Percentiles rank a stretch among this genome's conserved stretches.
phyloP scores from a whole-genome alignment of 139 green algal genomes.

The Dunaliella primolecta region DNA sequence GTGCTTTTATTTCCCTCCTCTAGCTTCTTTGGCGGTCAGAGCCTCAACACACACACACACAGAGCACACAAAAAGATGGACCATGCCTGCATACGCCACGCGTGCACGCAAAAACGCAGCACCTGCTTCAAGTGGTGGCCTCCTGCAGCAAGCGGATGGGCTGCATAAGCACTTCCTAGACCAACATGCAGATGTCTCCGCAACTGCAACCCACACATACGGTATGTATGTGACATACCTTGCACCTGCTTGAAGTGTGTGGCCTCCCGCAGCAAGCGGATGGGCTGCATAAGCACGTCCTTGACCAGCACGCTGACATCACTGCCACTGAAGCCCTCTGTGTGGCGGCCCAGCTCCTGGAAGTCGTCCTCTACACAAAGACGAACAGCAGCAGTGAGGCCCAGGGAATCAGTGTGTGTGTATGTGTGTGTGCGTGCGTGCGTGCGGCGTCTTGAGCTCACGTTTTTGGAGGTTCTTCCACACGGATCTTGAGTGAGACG shows the following conservation, averaged over 20 bases:
- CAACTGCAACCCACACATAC: slow-evolving; percentile 93
- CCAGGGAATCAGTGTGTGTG: no score
- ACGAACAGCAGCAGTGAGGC: neutral
- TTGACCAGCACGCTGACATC: slow-evolving; percentile 85
- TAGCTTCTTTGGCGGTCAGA: no score
- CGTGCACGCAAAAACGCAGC: no score
- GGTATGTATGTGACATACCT: no score
- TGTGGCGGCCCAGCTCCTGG: slow-evolving; percentile 70
- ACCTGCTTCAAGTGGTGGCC: slow-evolving; percentile 89
- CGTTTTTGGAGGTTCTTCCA: no score
- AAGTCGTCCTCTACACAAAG: slow-evolving; percentile 61
- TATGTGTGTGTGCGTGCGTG: no score
- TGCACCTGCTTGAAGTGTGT: slow-evolving; percentile 85
- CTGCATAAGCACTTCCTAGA: slow-evolving; percentile 98
- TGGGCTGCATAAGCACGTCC: slow-evolving; percentile 98
- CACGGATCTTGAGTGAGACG: no score
- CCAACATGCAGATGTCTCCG: slow-evolving; percentile 72
- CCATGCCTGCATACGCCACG: no score
- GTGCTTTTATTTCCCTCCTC: no score
- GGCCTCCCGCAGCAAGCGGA: slow-evolving; percentile 85
- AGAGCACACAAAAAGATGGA: no score
- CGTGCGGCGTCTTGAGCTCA: neutral
- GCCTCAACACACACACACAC: no score
- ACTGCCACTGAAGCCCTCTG: slow-evolving; percentile 89
- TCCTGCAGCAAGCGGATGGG: slow-evolving; percentile 88